These are phyloP conservation scores for Colletotrichum filicis DNA, from an alignment of 2,329 filamentous ascomycete species.

Conservation along the genomic window DNA sequence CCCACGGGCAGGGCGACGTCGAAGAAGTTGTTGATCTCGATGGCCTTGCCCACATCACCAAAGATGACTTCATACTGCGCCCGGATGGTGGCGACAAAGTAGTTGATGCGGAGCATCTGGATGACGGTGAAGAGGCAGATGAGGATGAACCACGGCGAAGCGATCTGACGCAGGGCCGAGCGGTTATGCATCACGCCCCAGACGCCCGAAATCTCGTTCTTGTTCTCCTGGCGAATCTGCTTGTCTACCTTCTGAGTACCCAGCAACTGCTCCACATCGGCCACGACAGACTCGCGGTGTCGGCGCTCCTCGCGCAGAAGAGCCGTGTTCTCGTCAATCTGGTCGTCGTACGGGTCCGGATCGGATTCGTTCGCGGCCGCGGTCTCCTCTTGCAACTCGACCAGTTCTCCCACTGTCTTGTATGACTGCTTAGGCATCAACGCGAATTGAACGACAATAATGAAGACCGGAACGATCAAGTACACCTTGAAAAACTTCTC, in stretches of 20 bases:
- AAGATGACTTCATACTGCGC: constrained; percentile 85
- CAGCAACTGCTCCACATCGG: constrained; percentile 79
- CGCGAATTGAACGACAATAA: constrained; percentile 73
- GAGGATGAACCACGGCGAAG: constrained; percentile 84
- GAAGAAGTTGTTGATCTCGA: constrained; percentile 84
- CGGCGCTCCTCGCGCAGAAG: constrained; percentile 67
- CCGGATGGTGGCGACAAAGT: constrained; percentile 88
- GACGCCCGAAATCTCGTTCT: constrained; percentile 78
- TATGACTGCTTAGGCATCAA: constrained; percentile 82
- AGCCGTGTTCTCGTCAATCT: constrained; percentile 67
- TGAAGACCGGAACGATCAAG: constrained; percentile 74
- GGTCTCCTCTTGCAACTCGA: constrained; percentile 74
- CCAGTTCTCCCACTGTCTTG: constrained; percentile 86
- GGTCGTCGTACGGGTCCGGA: constrained; percentile 59
- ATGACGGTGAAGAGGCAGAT: constrained; percentile 84
- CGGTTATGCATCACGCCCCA: constrained; percentile 87
- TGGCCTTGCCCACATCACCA: constrained; percentile 67
- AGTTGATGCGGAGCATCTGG: constrained; percentile 88
- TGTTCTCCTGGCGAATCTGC: constrained; percentile 72
- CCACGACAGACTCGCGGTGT: constrained; percentile 70
- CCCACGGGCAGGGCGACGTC: constrained; percentile 83
- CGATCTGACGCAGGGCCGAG: constrained; percentile 78
- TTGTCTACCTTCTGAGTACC: constrained; percentile 70
- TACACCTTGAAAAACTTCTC: constrained; percentile 79
- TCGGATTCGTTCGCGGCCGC: constrained; percentile 44